Base-by-base conservation (phyloP, 495 filamentous ascomycete species). In the Pyrenula aspistea region DNA sequence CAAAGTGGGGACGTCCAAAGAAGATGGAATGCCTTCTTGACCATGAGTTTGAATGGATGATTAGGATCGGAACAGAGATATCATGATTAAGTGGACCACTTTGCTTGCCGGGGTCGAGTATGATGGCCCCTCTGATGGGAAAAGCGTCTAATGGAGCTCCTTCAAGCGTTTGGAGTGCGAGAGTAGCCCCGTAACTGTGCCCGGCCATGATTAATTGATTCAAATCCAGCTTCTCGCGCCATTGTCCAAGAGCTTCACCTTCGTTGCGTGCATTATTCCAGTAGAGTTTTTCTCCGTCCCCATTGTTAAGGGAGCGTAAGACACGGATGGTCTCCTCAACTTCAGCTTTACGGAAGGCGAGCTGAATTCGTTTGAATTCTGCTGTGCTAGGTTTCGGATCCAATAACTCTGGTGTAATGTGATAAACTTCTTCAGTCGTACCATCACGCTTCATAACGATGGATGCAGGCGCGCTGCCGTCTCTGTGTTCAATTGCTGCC, bases 181-280 rank as follows among this genome's bases (percentile, higher is more conserved):
- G 66, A 0, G 77, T 82, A 0, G 77, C 77, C 31, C 78, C 78
- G 61, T 74, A 80, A 25, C 73, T 77, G 56, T 82, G 78, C 2
- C 78, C 78, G 0, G 64, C 70, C 4, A 80, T 63, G 2, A 77
- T 64, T 60, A 80, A 65, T 12, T 69, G 63, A 25, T 71, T 63
- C 55, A 57, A 51, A 48, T 54, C 71, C 59, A 66, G 72, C 59
- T 59, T 61, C 57, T 61, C 64, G 55, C 51, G 65, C 31, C 31
- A 42, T 42, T 42, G 4, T 4, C 31, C 15, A 42, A 42, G 31
- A 15, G 31, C 4, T 4, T 56, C 61, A 78, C 67, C 23, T 64
- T 11, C 55, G 55, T 11, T 64, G 15, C 31, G 31, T 42, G 31
- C 4, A 42, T 42, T 42, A 8, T 15, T 42, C 31, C 8, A 4